A percentile compares a stretch with the other conserved stretches of the same genome.
These are phyloP conservation scores for Thalassiosira gravida DNA, from an alignment of 352 stramenopile species.

Conservation along the genomic window DNA sequence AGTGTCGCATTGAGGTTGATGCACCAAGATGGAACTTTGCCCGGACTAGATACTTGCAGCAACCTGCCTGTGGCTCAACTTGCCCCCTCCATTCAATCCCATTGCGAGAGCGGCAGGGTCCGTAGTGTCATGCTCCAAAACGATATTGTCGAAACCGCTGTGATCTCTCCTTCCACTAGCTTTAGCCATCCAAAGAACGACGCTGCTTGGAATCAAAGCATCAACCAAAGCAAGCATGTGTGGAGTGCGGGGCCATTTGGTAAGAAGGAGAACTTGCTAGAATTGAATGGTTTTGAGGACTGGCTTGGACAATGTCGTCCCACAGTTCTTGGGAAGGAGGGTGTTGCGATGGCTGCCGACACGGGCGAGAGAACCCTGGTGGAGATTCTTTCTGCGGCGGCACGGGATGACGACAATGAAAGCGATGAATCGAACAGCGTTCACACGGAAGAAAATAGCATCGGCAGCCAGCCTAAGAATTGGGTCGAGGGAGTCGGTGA, in stretches of 20 bases:
- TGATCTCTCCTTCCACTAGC: neutral
- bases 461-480: conserved; percentile 47
- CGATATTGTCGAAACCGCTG: conserved; percentile 11
- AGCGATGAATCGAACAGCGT: conserved; percentile 17
- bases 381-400: conserved; percentile 75
- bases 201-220: conserved; percentile 30
- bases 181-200: neutral
- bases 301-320: conserved; percentile 78
- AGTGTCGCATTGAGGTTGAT: conserved; percentile 10
- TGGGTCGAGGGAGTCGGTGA: conserved; percentile 84
- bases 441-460: conserved; percentile 36
- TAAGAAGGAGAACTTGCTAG: conserved; percentile 76
- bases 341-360: conserved; percentile 70
- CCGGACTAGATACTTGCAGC: neutral
- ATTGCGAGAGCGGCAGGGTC: conserved; percentile 3
- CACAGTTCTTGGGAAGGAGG: conserved; percentile 78
- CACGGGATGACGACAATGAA: conserved; percentile 46
- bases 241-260: conserved; percentile 72
- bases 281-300: conserved; percentile 76
- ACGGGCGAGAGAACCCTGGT: conserved; percentile 76
- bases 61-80: conserved; percentile 29
- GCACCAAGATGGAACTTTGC: neutral
- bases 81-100: conserved; percentile 44
- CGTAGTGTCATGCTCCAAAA: conserved; percentile 10
- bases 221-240: conserved; percentile 47